Base-by-base conservation (phyloP, 495 filamentous ascomycete species). In the Symbiotaphrina buchneri region DNA sequence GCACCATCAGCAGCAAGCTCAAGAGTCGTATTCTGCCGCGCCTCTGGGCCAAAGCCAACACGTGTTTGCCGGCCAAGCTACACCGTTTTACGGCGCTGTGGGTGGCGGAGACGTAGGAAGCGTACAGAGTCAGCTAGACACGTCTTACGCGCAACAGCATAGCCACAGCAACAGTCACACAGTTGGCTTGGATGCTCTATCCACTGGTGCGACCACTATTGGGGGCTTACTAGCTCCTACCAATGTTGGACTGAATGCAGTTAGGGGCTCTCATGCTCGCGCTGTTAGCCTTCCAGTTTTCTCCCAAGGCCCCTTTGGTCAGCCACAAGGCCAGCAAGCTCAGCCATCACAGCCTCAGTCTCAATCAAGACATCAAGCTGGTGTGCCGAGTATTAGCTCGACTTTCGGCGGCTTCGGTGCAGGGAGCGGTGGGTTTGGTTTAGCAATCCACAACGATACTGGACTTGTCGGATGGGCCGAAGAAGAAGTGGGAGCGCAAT, bases 241-340 rank as follows among this genome's bases (percentile, higher is more conserved):
- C 21, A 71, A 65, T 43, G 41, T 47, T 27, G 55, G 43, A 34
- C 45, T 66, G 32, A 65, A 56, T 36, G 56, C 56, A 13, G 58
- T 56, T 19, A 70, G 77, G 22, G 66, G 64, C 18, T 74, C 78
- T 40, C 82, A 92, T 51, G 74, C 68, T 42, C 74, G 82, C 19
- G 77, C 82, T 24, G 78, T 87, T 33, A 85, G 77, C 44, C 53
- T 92, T 38, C 82, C 82, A 1, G 80, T 64, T 4, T 73, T 72
- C 45, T 63, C 66, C 0, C 68, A 71, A 43, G 67, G 68, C 26
- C 55, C 57, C 14, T 61, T 69, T 31, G 56, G 57, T 3, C 54
- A 61, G 30, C 44, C 54, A 6, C 42, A 51, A 27, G 32, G 41
- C 13, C 45, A 47, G 18, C 39, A 34, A 20, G 37, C 36, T 10